Evolutionary conservation across 1,284 basidiomycete genomes (phyloP).

Genomic region (Porodaedalea pini): DNA sequence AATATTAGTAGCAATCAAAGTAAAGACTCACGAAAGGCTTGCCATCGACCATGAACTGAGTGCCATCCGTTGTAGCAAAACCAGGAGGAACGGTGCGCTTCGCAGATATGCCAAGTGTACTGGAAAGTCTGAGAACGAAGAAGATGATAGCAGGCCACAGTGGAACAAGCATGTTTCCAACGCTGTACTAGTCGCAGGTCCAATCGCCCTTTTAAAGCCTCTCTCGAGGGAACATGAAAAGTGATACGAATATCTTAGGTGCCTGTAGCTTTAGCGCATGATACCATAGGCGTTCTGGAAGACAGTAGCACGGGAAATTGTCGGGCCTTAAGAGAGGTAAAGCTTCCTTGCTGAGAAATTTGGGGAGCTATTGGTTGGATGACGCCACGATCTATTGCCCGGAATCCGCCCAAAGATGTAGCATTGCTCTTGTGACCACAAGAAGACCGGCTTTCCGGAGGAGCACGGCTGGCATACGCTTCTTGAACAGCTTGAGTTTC

Average conservation of each 20-base stretch:
- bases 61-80: slow-evolving; percentile 43
- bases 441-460: not conserved
- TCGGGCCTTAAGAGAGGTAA: not conserved
- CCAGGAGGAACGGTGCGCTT: slow-evolving; percentile 27
- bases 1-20: not conserved
- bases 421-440: not conserved
- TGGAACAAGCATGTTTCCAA: too few species aligned
- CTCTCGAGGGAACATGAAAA: too few species aligned
- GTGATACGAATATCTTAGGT: too few species aligned
- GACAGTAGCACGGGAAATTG: not conserved
- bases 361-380: not conserved
- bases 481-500: not conserved
- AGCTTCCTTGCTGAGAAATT: not conserved
- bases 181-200: too few species aligned
- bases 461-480: not conserved
- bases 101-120: not conserved
- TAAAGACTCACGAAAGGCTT: slow-evolving; percentile 40
- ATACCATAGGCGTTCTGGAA: not conserved
- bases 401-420: not conserved
- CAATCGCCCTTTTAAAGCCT: too few species aligned
- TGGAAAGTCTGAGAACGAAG: too few species aligned
- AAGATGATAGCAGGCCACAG: too few species aligned
- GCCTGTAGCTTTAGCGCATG: not conserved
- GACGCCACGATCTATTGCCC: too few species aligned
- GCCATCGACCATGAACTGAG: slow-evolving; percentile 43